Evolutionary conservation across 306 rosid species (phyloP).

Genomic region (Lablab purpureus): DNA sequence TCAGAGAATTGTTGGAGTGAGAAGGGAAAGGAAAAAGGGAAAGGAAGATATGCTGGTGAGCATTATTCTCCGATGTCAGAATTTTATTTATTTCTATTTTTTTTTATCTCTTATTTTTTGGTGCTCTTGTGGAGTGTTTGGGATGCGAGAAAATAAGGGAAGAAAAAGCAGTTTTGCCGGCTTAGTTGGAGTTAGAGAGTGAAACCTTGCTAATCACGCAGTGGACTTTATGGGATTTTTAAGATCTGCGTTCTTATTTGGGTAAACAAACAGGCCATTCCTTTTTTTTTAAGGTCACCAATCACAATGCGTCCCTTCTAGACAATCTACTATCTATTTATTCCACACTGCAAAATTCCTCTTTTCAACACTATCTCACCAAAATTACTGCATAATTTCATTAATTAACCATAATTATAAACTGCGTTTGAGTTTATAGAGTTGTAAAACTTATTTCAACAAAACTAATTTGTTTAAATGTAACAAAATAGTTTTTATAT

Average conservation of each 20-base stretch:
- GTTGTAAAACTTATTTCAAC: too few relatives aligned
- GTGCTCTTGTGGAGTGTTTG: conserved; percentile 4
- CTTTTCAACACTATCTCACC: background rate
- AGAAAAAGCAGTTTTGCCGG: conserved; percentile 31
- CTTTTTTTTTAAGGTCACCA: background rate
- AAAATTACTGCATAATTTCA: too few relatives aligned
- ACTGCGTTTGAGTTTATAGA: too few relatives aligned
- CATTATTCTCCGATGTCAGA: conserved; percentile 47
- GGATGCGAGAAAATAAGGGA: background rate
- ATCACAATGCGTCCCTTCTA: background rate
- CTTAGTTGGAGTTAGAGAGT: background rate
- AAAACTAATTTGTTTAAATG: too few relatives aligned
- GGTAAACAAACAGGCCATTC: background rate
- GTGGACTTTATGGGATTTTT: background rate
- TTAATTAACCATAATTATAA: too few relatives aligned
- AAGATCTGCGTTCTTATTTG: background rate
- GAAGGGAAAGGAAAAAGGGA: background rate
- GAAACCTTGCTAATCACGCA: conserved; percentile 17
- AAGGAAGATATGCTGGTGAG: conserved; percentile 25
- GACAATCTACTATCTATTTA: too few relatives aligned
- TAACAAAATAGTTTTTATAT: too few relatives aligned
- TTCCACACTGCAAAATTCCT: too few relatives aligned
- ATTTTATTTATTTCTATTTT: conserved; percentile 8
- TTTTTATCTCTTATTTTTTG: background rate
- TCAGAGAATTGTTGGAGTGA: conserved; percentile 24